phyloP scores from a whole-genome alignment of 108 stramenopile species.

The Nitzschia sp. region DNA sequence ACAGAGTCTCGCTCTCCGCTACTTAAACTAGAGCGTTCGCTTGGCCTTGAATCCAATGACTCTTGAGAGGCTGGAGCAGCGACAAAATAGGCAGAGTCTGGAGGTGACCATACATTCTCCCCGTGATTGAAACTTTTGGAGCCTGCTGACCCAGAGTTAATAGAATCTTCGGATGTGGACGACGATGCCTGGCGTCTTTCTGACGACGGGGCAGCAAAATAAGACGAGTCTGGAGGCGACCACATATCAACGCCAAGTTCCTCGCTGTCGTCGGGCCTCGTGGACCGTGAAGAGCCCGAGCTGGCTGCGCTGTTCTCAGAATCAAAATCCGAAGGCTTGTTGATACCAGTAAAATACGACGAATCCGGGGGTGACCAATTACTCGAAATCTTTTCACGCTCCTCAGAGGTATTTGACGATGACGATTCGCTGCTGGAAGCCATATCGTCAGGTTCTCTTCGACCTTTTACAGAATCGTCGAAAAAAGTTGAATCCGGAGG shows the following conservation, averaged over 20 bases:
- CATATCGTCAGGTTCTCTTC: not conserved
- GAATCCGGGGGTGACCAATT: conserved; percentile 6
- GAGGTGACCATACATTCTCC: no score
- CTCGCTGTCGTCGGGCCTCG: not conserved
- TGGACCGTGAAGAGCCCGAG: not conserved
- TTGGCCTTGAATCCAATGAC: no score
- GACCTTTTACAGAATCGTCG: no score
- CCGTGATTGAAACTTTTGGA: no score
- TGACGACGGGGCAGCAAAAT: not conserved
- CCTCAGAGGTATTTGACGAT: not conserved
- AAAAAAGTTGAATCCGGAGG: not conserved
- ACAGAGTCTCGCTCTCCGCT: no score
- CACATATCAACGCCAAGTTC: not conserved
- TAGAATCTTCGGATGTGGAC: no score
- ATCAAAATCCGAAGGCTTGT: no score
- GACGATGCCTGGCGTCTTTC: not conserved
- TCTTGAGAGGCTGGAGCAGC: no score
- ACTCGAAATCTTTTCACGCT: not conserved
- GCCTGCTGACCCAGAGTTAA: no score
- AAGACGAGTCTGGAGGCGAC: not conserved
- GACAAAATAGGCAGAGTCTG: no score
- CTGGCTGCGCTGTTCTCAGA: not conserved
- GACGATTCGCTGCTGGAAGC: not conserved
- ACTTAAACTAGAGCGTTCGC: no score
- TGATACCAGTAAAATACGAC: not conserved